A percentile compares a stretch with the other conserved stretches of the same genome.
These are phyloP conservation scores for Coemansia sp. DNA, from an alignment of 192 early-diverging fungal genomes.

Conservation along the genomic window DNA sequence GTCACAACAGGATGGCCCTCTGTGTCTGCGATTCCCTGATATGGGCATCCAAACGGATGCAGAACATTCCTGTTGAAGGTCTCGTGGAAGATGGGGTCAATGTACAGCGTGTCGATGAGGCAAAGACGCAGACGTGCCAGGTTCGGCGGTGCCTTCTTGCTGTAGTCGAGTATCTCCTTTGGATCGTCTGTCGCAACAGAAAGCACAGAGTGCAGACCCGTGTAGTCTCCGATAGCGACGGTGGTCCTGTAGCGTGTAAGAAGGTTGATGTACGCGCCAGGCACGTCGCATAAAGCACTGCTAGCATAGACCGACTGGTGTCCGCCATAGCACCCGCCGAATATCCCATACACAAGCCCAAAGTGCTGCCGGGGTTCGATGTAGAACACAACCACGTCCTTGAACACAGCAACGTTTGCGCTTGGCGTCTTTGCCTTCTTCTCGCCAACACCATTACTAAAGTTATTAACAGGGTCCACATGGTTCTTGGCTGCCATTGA, in stretches of 20 bases:
- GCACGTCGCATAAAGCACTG: slow-evolving; percentile 60
- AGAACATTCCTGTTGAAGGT: slow-evolving; percentile 49
- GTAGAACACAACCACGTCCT: slow-evolving; percentile 62
- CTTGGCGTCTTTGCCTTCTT: slow-evolving; percentile 14
- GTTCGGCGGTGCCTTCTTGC: slow-evolving; percentile 59
- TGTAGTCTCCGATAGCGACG: slow-evolving; percentile 69
- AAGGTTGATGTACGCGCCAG: slow-evolving; percentile 69
- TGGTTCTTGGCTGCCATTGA: slow-evolving; percentile 3
- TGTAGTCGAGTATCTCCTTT: slow-evolving; percentile 51
- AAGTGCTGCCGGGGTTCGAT: slow-evolving; percentile 82
- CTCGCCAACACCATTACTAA: background rate
- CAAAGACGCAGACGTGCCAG: slow-evolving; percentile 62
- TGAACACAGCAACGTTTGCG: slow-evolving; percentile 27
- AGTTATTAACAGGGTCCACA: background rate
- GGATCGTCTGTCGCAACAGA: slow-evolving; percentile 58
- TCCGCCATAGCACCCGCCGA: slow-evolving; percentile 71
- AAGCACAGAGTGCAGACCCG: slow-evolving; percentile 62
- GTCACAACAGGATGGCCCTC: slow-evolving; percentile 58
- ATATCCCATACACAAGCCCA: slow-evolving; percentile 65
- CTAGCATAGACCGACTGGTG: slow-evolving; percentile 66
- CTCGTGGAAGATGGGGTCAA: slow-evolving; percentile 60
- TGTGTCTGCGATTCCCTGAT: slow-evolving; percentile 35
- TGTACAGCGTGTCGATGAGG: slow-evolving; percentile 65
- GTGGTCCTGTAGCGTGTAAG: slow-evolving; percentile 69
- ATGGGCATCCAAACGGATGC: slow-evolving; percentile 52